phyloP scores from a whole-genome alignment of 345 rosid genomes.

The Heritiera fomes region DNA sequence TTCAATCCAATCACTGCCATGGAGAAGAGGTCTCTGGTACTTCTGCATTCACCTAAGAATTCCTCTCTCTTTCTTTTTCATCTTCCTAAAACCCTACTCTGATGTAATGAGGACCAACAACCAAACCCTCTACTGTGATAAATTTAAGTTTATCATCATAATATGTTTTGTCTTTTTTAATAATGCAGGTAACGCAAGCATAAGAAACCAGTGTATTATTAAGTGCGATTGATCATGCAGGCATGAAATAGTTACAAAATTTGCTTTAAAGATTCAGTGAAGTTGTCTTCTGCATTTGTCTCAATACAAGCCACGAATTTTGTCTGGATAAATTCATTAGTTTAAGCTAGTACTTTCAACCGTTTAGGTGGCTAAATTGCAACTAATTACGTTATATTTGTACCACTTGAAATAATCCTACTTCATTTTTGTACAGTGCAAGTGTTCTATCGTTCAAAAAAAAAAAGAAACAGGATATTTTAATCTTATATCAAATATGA shows the following conservation, averaged over 20 bases:
- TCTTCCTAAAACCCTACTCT: constrained; percentile 29
- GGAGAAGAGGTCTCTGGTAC: too few species aligned
- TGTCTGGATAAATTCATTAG: neutral
- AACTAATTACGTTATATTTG: too few species aligned
- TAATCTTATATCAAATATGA: too few species aligned
- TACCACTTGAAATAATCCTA: too few species aligned
- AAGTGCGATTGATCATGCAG: neutral
- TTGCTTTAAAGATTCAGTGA: neutral
- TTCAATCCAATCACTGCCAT: neutral
- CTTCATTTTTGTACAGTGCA: too few species aligned
- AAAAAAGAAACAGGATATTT: too few species aligned
- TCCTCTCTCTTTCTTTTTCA: neutral
- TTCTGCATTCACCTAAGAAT: neutral
- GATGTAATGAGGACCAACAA: constrained; percentile 27
- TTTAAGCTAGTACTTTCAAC: too few species aligned
- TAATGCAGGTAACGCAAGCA: neutral
- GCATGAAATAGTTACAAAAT: neutral
- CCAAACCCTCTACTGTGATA: neutral
- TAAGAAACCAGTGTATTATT: neutral
- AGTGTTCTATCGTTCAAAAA: too few species aligned
- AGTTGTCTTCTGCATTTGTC: neutral
- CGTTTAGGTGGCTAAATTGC: too few species aligned
- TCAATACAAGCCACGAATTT: constrained; percentile 2
- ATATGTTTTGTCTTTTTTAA: neutral
- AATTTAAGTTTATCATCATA: neutral